These are phyloP conservation scores for Tylopilus plumbeoviolaceoides DNA, from an alignment of 768 basidiomycete genomes.

Conservation along the genomic window DNA sequence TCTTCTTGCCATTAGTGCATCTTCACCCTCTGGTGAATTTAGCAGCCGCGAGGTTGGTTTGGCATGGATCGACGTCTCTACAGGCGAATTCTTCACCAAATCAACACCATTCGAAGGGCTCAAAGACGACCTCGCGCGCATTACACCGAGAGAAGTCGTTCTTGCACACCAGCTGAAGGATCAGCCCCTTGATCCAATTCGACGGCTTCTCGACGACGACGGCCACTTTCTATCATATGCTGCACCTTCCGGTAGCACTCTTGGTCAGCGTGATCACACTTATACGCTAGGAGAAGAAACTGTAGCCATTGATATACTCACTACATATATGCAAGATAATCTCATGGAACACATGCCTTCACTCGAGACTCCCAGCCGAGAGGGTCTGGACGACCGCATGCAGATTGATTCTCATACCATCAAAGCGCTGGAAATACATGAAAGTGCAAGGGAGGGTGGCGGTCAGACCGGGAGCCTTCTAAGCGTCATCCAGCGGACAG, in stretches of 20 bases:
- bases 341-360: constrained; percentile 77
- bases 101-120: constrained; percentile 48
- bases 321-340: constrained; percentile 58
- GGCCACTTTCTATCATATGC: constrained; percentile 51
- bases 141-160: constrained; percentile 80
- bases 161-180: constrained; percentile 43
- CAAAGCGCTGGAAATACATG: constrained; percentile 82
- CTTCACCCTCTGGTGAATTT: constrained; percentile 1
- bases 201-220: constrained; percentile 50
- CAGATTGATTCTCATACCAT: constrained; percentile 88
- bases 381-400: constrained; percentile 59
- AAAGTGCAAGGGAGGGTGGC: constrained; percentile 70
- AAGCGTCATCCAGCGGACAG: constrained; percentile 70
- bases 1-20: constrained; percentile 60
- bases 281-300: constrained; percentile 49
- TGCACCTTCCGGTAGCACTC: constrained; percentile 1
- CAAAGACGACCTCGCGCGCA: constrained; percentile 78
- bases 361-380: constrained; percentile 53
- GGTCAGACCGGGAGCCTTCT: constrained; percentile 70
- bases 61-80: constrained; percentile 94
- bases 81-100: constrained; percentile 89
- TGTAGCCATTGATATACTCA: constrained; percentile 58
- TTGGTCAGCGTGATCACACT: constrained; percentile 2
- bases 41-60: constrained; percentile 47
- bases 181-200: constrained; percentile 42